Conservation (phyloP, 129 eudicot species). For the Pseudognaphalium luteoalbum region DNA sequence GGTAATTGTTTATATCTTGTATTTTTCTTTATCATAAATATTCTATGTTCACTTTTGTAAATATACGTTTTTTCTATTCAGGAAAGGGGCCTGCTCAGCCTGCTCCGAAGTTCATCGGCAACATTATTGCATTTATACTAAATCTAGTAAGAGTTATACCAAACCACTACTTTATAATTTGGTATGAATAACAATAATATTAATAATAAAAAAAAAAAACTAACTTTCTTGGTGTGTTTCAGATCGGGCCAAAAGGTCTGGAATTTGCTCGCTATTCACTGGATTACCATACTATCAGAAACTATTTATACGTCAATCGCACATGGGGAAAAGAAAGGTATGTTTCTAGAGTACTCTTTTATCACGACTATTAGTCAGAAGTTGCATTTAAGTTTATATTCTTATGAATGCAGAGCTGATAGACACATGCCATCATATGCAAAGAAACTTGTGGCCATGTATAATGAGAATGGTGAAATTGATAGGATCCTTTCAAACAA, state of each 20-base stretch:
- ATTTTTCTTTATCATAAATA: neutral
- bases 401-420: conserved; percentile 63
- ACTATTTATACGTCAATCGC: conserved; percentile 78
- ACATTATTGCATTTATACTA: conserved; percentile 73
- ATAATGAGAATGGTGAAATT: conserved; percentile 89
- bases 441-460: conserved; percentile 75
- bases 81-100: conserved; percentile 93
- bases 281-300: conserved; percentile 94
- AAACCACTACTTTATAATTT: conserved; percentile 4
- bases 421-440: conserved; percentile 92
- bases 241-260: conserved; percentile 97
- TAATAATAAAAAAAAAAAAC: neutral
- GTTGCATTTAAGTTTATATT: neutral
- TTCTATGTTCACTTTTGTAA: neutral
- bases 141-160: conserved; percentile 56
- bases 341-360: conserved; percentile 9
- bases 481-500: conserved; percentile 70
- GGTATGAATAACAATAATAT: neutral
- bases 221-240: conserved; percentile 6
- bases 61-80: conserved; percentile 21
- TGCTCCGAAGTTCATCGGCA: conserved; percentile 87
- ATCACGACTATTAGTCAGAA: neutral
- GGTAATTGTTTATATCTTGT: conserved; percentile 46
- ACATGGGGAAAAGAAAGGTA: conserved; percentile 92
- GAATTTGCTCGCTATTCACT: conserved; percentile 98